phyloP scores from a whole-genome alignment of 306 rosid genomes.

The Rosa multiflora region DNA sequence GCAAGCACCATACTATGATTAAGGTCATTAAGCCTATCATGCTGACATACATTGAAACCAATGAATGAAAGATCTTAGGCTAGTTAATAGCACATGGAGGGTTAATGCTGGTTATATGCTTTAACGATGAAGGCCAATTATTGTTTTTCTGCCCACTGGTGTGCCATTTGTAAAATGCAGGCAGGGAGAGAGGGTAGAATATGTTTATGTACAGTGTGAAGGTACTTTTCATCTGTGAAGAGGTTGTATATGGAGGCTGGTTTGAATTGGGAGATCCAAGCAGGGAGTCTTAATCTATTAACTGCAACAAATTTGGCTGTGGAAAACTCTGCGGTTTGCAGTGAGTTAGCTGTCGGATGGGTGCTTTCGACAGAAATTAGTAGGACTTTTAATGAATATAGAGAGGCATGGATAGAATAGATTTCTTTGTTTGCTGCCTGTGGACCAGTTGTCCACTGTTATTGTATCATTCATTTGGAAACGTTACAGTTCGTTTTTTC shows the following conservation, averaged over 20 bases:
- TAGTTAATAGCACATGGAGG: neutral
- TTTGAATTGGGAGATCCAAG: neutral
- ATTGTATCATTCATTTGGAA: neutral
- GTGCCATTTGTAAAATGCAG: neutral
- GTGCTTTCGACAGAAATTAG: neutral
- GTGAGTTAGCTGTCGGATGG: neutral
- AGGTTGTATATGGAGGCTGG: neutral
- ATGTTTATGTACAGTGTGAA: neutral
- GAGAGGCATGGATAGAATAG: neutral
- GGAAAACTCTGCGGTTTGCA: neutral
- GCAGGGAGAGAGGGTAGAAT: neutral
- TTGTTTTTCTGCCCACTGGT: neutral
- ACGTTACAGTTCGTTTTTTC: neutral
- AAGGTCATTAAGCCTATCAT: neutral
- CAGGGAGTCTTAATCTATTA: neutral
- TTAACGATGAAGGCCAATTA: neutral
- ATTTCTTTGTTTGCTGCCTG: neutral
- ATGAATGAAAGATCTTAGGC: neutral
- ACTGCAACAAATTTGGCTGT: neutral
- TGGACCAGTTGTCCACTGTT: neutral
- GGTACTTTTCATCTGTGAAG: neutral
- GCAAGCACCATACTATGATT: neutral
- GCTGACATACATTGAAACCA: neutral
- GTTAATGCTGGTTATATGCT: neutral
- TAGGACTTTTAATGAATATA: neutral